phyloP scores from a whole-genome alignment of 2,329 filamentous ascomycete species.

The Aspergillus fumigatiaffinis region DNA sequence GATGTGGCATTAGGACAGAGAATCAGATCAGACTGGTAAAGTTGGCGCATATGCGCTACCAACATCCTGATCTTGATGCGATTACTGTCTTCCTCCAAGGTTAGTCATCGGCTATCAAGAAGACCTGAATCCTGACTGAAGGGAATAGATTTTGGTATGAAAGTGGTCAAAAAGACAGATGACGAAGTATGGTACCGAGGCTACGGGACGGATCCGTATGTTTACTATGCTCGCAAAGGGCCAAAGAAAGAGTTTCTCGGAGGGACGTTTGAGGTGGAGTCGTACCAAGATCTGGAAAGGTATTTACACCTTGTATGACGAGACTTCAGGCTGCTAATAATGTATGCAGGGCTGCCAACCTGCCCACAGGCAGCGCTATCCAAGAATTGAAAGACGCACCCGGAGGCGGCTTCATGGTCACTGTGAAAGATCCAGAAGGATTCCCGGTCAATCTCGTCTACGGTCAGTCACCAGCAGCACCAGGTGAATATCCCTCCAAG shows the following conservation, averaged over 20 bases:
- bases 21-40: slow-evolving; percentile 48
- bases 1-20: slow-evolving; percentile 37
- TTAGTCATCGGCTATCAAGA: background rate
- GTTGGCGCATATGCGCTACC: slow-evolving; percentile 53
- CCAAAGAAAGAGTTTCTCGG: slow-evolving; percentile 30
- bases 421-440: slow-evolving; percentile 38
- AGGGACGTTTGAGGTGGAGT: slow-evolving; percentile 43
- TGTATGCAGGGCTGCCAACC: slow-evolving; percentile 11
- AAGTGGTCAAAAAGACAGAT: slow-evolving; percentile 36
- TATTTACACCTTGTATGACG: slow-evolving; percentile 6
- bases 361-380: slow-evolving; percentile 28
- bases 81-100: slow-evolving; percentile 35
- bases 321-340: background rate
- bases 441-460: slow-evolving; percentile 40
- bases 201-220: slow-evolving; percentile 18
- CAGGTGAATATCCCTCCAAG: slow-evolving; percentile 15
- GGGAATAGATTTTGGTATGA: slow-evolving; percentile 23
- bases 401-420: slow-evolving; percentile 38
- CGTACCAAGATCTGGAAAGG: slow-evolving; percentile 41
- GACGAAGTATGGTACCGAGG: slow-evolving; percentile 17
- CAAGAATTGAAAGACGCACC: slow-evolving; percentile 34
- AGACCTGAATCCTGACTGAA: slow-evolving; percentile 13
- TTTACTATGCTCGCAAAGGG: slow-evolving; percentile 19
- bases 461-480: slow-evolving; percentile 28
- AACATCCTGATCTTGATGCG: slow-evolving; percentile 48